A percentile compares a stretch with the other conserved stretches of the same genome.
phyloP scores from a whole-genome alignment of 2,329 filamentous ascomycete species.

The Aspergillus sp. region DNA sequence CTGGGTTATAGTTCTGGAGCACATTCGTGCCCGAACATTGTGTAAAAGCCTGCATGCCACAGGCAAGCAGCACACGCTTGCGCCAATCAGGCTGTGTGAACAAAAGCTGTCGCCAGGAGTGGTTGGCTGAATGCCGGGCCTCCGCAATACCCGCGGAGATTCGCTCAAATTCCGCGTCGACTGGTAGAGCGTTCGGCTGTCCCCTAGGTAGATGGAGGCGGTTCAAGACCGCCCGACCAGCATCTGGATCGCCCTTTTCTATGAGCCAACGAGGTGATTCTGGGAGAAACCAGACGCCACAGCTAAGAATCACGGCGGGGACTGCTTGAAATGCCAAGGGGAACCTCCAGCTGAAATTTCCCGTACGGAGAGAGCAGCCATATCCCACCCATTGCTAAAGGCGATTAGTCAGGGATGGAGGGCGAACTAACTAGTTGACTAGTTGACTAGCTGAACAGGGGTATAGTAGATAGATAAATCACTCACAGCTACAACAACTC shows the following conservation, averaged over 20 bases:
- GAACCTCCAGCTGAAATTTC: conserved; percentile 39
- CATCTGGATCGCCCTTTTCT: conserved; percentile 37
- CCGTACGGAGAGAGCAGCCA: conserved; percentile 39
- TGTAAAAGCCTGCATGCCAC: conserved; percentile 52
- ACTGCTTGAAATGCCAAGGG: conserved; percentile 39
- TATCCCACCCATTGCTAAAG: conserved; percentile 54
- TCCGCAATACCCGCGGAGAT: conserved; percentile 44
- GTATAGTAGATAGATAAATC: background rate
- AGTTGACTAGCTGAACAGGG: no score
- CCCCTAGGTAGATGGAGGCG: conserved; percentile 23
- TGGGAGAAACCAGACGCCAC: conserved; percentile 36
- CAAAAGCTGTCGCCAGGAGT: conserved; percentile 45
- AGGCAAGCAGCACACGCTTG: conserved; percentile 50
- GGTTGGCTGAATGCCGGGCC: conserved; percentile 37
- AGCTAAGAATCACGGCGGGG: conserved; percentile 42
- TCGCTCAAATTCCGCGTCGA: conserved; percentile 46
- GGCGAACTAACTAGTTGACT: background rate
- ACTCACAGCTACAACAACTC: conserved; percentile 44
- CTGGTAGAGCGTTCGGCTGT: conserved; percentile 32
- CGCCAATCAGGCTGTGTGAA: conserved; percentile 48
- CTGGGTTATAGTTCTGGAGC: conserved; percentile 47
- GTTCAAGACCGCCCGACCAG: conserved; percentile 36
- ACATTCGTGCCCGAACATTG: conserved; percentile 53
- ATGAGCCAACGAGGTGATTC: conserved; percentile 42
- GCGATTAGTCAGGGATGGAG: conserved; percentile 16